Evolutionary conservation across 345 rosid genomes (phyloP), one percentile per base, ranked within the genome.

Genomic region (Reutealis trisperma): DNA sequence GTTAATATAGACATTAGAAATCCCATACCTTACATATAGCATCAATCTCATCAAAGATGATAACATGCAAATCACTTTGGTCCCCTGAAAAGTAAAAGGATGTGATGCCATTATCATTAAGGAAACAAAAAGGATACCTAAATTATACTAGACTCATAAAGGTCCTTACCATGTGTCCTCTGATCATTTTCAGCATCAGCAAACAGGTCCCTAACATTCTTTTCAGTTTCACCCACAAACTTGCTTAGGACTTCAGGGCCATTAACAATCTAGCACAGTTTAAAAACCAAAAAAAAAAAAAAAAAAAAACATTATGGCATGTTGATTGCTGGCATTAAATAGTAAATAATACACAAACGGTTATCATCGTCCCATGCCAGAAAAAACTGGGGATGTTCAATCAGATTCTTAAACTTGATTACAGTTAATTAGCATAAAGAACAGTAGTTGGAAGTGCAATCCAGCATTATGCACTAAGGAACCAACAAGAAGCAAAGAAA

Each of bases 141-240:
- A 67, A 37, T 30, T 62, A 59, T 5, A 32, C 16, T 47, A 13
- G 49, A 41, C 4, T 66, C 19, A 55, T 24, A 21, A 68, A 45
- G 73, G 74, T 60, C 77, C 87, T 84, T 81, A 96, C 99, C 98
- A 18, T 71, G 88, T 77, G 84, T 69, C 87, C 90, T 88, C 79
- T 96, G 98, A 80, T 96, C 99, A 79, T 90, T 87, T 84, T 96
- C 99, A 69, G 99, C 99, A 89, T 96, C 98, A 83, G 96, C 97
- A 82, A 94, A 96, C 63, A 96, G 84, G 83, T 96, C 99, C 77
- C 98, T 86, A 18, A 96, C 94, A 75, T 92, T 92, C 88, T 94
- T 96, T 84, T 96, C 98, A 45, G 98, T 91, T 87, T 96, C 98
- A 87, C 99, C 98, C 78, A 96, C 98, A 85, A 90, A 94, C 88